Evolutionary conservation across 192 early-diverging fungal species (phyloP), one percentile per base, ranked within the genome.

Genomic region (Coemansia umbellata): DNA sequence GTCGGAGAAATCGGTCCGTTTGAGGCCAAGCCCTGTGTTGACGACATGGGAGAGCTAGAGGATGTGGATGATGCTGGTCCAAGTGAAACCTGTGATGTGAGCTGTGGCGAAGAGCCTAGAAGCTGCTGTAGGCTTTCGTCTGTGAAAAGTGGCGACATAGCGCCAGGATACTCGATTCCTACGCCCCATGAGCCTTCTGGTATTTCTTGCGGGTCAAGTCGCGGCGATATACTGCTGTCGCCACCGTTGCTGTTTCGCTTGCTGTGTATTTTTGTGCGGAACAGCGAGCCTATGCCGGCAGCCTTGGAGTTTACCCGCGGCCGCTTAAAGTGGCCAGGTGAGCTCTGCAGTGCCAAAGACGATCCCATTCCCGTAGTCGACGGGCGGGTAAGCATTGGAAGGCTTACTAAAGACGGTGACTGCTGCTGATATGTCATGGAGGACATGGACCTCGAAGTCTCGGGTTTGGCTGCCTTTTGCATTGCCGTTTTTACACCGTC

Each of bases 101-200:
- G 53, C 32, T 48, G 55, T 11, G 70, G 70, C 55, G 69, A 61
- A 5, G 70, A 59, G 11, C 70, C 64, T 30, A 74, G 45, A 27
- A 74, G 50, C 60, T 66, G 63, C 70, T 74, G 58, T 39, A 75
- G 49, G 44, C 66, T 41, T 58, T 75, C 72, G 49, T 75, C 72
- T 8, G 52, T 53, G 45, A 75, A 75, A 27, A 75, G 50, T 28
- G 72, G 61, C 51, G 66, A 67, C 53, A 75, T 58, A 7, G 28
- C 52, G 11, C 48, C 53, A 28, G 72, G 65, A 37, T 48, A 59
- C 30, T 75, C 72, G 15, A 75, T 64, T 45, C 61, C 54, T 7
- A 55, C 54, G 32, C 36, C 58, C 72, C 72, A 75, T 21, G 30
- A 37, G 22, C 33, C 50, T 18, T 40, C 42, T 11, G 56, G 15